These are phyloP conservation scores for Russula dissimulans DNA, from an alignment of 768 basidiomycete genomes.

Conservation along the genomic window DNA sequence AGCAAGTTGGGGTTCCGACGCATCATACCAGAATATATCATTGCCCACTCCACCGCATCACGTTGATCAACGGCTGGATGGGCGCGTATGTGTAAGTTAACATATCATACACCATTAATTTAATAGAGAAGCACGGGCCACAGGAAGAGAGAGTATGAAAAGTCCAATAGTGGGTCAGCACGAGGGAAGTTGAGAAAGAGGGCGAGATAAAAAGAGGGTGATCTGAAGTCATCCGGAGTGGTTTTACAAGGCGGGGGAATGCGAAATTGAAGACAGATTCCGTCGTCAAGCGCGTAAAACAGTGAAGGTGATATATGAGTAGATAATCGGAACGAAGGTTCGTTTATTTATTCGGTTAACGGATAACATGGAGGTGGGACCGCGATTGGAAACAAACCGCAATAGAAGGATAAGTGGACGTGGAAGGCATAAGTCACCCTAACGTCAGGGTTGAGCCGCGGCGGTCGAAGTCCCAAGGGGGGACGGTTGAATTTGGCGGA, in stretches of 20 bases:
- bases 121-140: background rate
- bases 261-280: background rate
- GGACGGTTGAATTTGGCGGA: constrained; percentile 23
- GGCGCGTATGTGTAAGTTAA: background rate
- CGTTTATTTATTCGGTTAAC: background rate
- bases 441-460: background rate
- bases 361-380: background rate
- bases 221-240: background rate
- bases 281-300: background rate
- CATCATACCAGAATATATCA: background rate
- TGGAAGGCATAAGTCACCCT: background rate
- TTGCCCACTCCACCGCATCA: background rate
- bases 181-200: background rate
- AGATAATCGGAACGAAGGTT: background rate
- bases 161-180: background rate
- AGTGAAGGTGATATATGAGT: background rate
- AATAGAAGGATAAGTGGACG: background rate
- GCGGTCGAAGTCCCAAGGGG: background rate
- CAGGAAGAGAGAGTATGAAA: background rate
- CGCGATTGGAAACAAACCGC: background rate
- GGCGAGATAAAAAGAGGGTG: background rate
- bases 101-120: constrained; percentile 2
- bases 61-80: background rate
- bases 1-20: background rate
- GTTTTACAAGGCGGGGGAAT: background rate